Conservation (phyloP, 768 basidiomycete genomes). For the Mrakia frigida region DNA sequence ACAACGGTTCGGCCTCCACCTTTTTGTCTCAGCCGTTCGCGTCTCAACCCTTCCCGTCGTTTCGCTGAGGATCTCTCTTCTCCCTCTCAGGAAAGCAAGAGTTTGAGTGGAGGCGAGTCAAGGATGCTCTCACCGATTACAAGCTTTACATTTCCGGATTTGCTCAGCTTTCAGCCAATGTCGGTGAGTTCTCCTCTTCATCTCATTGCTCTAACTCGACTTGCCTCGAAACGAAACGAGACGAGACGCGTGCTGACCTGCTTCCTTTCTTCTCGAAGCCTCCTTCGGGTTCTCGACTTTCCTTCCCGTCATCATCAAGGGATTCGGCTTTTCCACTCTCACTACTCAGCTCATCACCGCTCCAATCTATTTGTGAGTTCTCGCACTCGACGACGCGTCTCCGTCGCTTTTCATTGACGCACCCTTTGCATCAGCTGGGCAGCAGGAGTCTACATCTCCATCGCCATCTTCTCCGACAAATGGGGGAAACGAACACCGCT, state of each 20-base stretch:
- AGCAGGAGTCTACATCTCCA: constrained; percentile 23
- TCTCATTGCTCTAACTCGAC: no score
- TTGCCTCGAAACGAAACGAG: not conserved
- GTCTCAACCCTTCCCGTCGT: no score
- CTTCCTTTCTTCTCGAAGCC: not conserved
- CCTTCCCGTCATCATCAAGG: constrained; percentile 36
- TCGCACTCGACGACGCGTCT: no score
- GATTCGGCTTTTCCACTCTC: constrained; percentile 35
- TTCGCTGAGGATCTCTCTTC: no score
- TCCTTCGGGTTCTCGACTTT: constrained; percentile 36
- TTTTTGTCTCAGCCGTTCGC: no score
- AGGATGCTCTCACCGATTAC: constrained; percentile 32
- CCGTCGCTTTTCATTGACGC: not conserved
- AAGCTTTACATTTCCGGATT: constrained; percentile 32
- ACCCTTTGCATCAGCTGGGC: not conserved
- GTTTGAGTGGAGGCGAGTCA: constrained; percentile 36
- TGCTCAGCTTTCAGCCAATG: constrained; percentile 36
- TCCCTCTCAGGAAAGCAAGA: constrained; percentile 26
- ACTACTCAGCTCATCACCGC: constrained; percentile 38
- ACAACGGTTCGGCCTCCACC: constrained; percentile 34
- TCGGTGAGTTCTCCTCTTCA: not conserved
- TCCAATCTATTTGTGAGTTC: constrained; percentile 33
- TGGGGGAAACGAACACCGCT: constrained; percentile 14
- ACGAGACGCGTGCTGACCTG: not conserved
- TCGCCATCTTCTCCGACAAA: constrained; percentile 17